A percentile compares a stretch with the other conserved stretches of the same genome.
Evolutionary conservation across 495 filamentous ascomycete species (phyloP).

Genomic region (Sordaria brevicollis): DNA sequence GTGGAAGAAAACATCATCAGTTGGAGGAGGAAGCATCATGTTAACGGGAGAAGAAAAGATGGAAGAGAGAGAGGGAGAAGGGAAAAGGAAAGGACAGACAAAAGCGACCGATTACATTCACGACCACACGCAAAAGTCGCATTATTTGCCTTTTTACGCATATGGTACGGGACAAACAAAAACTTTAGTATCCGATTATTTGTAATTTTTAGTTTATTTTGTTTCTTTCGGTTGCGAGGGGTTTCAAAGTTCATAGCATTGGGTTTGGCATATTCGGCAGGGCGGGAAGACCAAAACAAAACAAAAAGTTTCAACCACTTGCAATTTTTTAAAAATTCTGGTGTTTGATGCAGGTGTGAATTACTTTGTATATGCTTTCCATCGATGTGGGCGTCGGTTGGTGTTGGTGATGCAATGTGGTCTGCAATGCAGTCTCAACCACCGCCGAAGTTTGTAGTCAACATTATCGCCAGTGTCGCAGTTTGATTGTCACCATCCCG

Average conservation of each 20-base stretch:
- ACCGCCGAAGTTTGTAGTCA: not conserved
- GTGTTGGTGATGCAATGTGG: not conserved
- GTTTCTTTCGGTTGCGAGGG: not conserved
- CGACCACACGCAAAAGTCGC: no score
- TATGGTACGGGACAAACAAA: not conserved
- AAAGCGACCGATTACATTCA: not conserved
- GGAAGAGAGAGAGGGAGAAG: not conserved
- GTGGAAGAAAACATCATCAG: not conserved
- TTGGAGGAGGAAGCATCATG: not conserved
- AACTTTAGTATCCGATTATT: not conserved
- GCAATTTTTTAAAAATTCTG: not conserved
- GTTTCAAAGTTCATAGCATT: no score
- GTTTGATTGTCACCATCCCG: not conserved
- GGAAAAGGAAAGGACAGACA: not conserved
- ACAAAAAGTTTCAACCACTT: not conserved
- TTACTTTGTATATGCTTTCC: not conserved
- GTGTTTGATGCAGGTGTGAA: not conserved
- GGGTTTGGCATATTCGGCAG: not conserved
- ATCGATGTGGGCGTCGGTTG: not conserved
- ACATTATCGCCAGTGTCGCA: not conserved
- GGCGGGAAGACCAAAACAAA: not conserved
- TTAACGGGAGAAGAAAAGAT: no score
- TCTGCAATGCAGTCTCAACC: not conserved
- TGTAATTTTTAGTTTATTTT: not conserved
- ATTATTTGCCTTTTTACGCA: not conserved